Base-by-base conservation (phyloP, 768 basidiomycete genomes). In the Lepiota venenata region DNA sequence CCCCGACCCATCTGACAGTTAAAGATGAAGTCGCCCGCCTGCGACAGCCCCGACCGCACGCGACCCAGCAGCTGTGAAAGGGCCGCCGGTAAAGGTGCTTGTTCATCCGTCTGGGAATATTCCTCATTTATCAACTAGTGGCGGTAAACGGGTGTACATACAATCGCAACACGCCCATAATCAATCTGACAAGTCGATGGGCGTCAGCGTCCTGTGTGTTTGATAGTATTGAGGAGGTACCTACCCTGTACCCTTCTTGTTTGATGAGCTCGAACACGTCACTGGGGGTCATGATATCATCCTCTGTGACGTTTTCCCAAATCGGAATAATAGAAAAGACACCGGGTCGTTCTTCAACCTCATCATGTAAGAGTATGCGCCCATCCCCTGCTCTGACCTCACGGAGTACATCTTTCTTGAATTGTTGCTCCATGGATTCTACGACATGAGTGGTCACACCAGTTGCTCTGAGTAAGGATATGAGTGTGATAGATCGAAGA, bases 1-100 rank as follows among this genome's bases (percentile, higher is more conserved):
- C 86, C 89, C 52, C 89, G 75, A 20, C 91, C 91, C 93, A 98
- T 96, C 69, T 98, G 97, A 69, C 97, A 99, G 61, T 98, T 98
- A 75, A 97, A 98, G 43, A 93, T 73, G 61, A 93, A 88, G 60
- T 92, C 91, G 3, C 84, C 88, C 1, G 84, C 81, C 25, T 78
- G 73, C 1, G 78, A 69, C 42, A 85, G 58, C 51, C 79, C 77
- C 55, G 76, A 63, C 66, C 79, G 78, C 4, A 98, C 80, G 32
- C 94, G 83, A 21, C 84, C 81, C 22, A 96, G 73, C 39, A 99
- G 76, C 50, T 88, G 85, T 18, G 79, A 83, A 16, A 98, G 80
- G 4, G 93, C 92, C 39, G 78, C 88, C 0, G 97, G 97, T 15
- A 98, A 76, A 0, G 96, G 96, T 0, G 95, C 93, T 72, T 96